Base-by-base conservation (phyloP, 176 grass and related monocot species). In the Bolboschoenus planiculmis region DNA sequence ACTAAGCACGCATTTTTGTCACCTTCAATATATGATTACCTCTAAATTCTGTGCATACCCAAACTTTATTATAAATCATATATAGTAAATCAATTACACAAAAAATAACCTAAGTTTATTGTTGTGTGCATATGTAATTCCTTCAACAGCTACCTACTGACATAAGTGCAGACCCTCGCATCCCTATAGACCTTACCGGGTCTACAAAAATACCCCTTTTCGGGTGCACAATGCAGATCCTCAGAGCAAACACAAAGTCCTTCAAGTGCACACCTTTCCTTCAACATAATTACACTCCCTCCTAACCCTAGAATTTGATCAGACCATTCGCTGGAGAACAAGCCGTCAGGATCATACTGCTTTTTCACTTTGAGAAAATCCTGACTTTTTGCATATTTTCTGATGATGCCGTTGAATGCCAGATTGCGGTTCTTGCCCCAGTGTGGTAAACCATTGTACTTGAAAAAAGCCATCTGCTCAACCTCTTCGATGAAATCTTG, bases 251-350 rank as follows among this genome's bases (percentile, higher is more conserved):
- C 60, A 71, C 87, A 92, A 46, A 88, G 56, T 10, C 88, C 85
- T 57, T 87, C 85, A 0, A 92, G 78, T 8, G 85, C 91, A 66
- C 91, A 92, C 1, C 91, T 83, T 7, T 86, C 37, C 24, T 67
- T 79, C n/a, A 77, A 18, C 3, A 88, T 37, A 33, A 56, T 56
- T 2, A 81, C 84, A 13, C 66, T 85, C 21, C 50, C 84, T 51
- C 20, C 31, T 10, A 88, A 7, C 8, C 81, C 86, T 37, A 88
- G 71, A 74, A 88, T 56, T 20, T 81, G 78, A 46, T 88, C 86
- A 4, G 81, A 84, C 81, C 86, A 88, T 4, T 88, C 86, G 27
- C 64, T 76, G 2, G 71, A 84, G 71, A 88, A 88, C 81, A 88
- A 58, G 5, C 86, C 86, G 11, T 88, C 56, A 33, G 33, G 44